Base-by-base conservation (phyloP, 495 filamentous ascomycete genomes). In the Neurospora sp. region DNA sequence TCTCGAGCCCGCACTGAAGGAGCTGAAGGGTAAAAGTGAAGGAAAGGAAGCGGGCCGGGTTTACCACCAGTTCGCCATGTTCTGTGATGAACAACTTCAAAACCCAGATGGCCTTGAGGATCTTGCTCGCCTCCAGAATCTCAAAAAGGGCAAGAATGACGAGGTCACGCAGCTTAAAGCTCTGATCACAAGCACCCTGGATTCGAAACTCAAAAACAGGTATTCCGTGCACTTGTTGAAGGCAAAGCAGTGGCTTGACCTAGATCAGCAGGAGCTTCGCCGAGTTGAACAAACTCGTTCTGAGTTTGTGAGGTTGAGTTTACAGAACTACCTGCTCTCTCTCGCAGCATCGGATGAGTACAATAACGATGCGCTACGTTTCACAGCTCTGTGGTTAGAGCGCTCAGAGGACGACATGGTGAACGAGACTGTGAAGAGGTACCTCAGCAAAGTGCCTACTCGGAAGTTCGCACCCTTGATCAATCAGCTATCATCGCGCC, bases 361-460 rank as follows among this genome's bases (percentile, higher is more conserved):
- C 78, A 92, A 98, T 78, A 94, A 91, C 72, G 93, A 97, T 80
- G 90, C 92, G 20, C 87, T 99, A 42, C 90, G 96, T n/a, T 98
- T 99, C 79, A 94, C 94, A 74, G 92, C 96, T 8, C 81, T 99
- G 10, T 99, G 96, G 96, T 85, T 98, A 31, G 93, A 97, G 76
- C 87, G 94, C 68, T 90, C 91, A 1, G 88, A 89, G 27, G 89
- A 89, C 73, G 80, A 86, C 4, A 87, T 89, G 40, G 90, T 92
- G 4, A 98, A 98, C 75, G 84, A 86, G 40, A 91, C 93, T 4
- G 94, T 96, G 35, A 85, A 83, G 53, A 87, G 86, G 75, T 84
- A 92, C 76, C 85, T 98, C 48, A 73, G 80, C 22, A 83, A 88
- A 61, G 96, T 98, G 1, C 90, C 94, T 20, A 97, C 92, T 69